Conservation (phyloP, 2,329 filamentous ascomycete genomes). For the Rhinocladiella similis region DNA sequence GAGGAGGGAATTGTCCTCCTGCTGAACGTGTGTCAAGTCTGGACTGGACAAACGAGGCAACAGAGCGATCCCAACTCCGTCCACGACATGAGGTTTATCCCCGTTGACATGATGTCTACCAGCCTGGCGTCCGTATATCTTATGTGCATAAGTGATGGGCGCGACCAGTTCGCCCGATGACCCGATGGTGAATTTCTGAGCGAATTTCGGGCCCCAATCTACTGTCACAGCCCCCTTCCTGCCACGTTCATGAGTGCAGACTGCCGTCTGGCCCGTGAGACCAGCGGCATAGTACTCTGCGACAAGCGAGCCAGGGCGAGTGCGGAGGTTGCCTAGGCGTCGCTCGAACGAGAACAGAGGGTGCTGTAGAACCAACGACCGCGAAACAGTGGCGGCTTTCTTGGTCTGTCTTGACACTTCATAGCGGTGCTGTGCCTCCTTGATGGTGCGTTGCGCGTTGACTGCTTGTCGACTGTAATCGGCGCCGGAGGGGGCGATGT, state of each 20-base stretch:
- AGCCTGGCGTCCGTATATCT: no score
- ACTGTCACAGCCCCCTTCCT: no score
- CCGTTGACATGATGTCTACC: no score
- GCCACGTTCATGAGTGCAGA: not conserved
- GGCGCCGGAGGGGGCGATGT: constrained; percentile 46
- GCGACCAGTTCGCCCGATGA: no score
- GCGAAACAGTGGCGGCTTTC: constrained; percentile 6
- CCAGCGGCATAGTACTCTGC: constrained; percentile 19
- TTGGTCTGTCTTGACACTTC: constrained; percentile 4
- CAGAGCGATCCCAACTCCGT: no score
- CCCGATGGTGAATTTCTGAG: not conserved
- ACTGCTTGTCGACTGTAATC: constrained; percentile 61
- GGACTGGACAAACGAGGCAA: no score
- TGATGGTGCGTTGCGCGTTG: constrained; percentile 55
- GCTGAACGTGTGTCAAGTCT: no score
- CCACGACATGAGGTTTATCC: no score
- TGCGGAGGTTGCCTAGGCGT: constrained; percentile 15
- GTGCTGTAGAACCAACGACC: constrained; percentile 25
- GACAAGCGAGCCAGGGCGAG: not conserved
- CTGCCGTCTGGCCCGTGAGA: not conserved
- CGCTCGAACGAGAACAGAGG: constrained; percentile 20
- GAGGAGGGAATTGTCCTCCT: no score
- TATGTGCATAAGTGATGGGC: no score
- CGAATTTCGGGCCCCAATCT: no score
- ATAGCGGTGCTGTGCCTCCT: constrained; percentile 34